Evolutionary conservation across 2,329 filamentous ascomycete genomes (phyloP), one percentile per base, ranked within the genome.

Genomic region (Ampelomyces quisqualis): DNA sequence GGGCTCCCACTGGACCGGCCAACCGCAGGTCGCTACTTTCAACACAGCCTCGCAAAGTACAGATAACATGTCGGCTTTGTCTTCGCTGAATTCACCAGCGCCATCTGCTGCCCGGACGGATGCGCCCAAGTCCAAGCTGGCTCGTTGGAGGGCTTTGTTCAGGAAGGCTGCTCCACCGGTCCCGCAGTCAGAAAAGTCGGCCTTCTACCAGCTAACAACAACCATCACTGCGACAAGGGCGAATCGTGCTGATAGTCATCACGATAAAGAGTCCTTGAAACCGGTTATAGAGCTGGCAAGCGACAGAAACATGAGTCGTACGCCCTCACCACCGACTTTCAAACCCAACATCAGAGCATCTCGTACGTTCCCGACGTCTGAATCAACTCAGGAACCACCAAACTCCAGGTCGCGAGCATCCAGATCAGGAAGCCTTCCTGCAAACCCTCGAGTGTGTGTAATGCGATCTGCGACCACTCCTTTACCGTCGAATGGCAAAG

Each of bases 101-200:
- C 47, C 47, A 13, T 34, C 49, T 14, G 29, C 26, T n/a, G 38
- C 34, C 29, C 47, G 40, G 3, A 43, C 47, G 27, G 44, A 60
- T 20, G 42, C 53, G 19, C 44, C 58, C 17, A 68, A 62, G 41
- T 58, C 64, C 6, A 69, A 69, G 42, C 29, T 69, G 28, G 67
- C 64, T 40, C 53, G 66, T 22, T 70, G 67, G 67, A 70, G 65
- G 43, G 68, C 65, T 15, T 36, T 70, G 24, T 70, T 70, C 51
- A 65, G 55, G 36, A 68, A 66, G 49, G 50, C 47, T 7, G 50
- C 51, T 15, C 54, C 53, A 23, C 49, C 55, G 17, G 51, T 43
- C 11, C 48, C 46, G 22, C 34, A 19, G 22, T 51, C 45, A 40
- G 60, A 64, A 24, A 60, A 58, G 35, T 46, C 51, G 10, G 42